Conservation (phyloP, 2,329 filamentous ascomycete species). For the Aspergillus jensenii region DNA sequence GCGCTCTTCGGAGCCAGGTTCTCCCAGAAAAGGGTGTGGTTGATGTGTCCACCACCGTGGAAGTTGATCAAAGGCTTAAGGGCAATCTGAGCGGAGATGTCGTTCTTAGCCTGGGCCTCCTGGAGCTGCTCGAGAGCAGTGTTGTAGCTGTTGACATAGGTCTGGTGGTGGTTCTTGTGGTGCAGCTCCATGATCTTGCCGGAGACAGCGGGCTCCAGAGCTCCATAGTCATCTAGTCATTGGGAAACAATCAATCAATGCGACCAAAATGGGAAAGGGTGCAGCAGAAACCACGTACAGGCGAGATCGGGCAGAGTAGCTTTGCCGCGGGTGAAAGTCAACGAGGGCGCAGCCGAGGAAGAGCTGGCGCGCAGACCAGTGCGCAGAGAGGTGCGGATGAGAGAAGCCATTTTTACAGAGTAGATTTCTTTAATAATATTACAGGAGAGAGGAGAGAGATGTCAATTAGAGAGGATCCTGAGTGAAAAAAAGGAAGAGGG, state of each 20-base stretch:
- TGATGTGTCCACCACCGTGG: slow-evolving; percentile 63
- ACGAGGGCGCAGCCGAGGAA: slow-evolving; percentile 61
- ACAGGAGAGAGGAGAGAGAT: slow-evolving; percentile 9
- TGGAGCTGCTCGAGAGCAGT: slow-evolving; percentile 70
- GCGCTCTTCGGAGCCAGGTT: slow-evolving; percentile 63
- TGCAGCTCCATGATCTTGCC: slow-evolving; percentile 96
- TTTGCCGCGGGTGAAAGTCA: slow-evolving; percentile 80
- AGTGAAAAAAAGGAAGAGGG: slow-evolving; percentile 5
- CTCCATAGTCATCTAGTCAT: slow-evolving; percentile 83
- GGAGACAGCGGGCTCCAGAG: slow-evolving; percentile 80
- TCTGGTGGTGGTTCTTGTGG: slow-evolving; percentile 91
- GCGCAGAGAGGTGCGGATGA: slow-evolving; percentile 72
- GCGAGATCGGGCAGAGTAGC: slow-evolving; percentile 87
- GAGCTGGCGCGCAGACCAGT: slow-evolving; percentile 69
- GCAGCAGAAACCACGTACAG: slow-evolving; percentile 54
- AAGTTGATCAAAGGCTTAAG: slow-evolving; percentile 64
- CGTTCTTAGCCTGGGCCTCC: slow-evolving; percentile 54
- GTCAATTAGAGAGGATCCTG: slow-evolving; percentile 8
- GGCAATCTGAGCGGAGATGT: slow-evolving; percentile 58
- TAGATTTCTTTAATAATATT: slow-evolving; percentile 6
- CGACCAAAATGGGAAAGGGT: neutral
- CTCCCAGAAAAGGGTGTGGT: slow-evolving; percentile 67
- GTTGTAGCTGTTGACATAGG: slow-evolving; percentile 90
- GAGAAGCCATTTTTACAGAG: slow-evolving; percentile 64
- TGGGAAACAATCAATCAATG: neutral